Evolutionary conservation across 1,284 basidiomycete species (phyloP).

Genomic region (Schizophyllum amplum): DNA sequence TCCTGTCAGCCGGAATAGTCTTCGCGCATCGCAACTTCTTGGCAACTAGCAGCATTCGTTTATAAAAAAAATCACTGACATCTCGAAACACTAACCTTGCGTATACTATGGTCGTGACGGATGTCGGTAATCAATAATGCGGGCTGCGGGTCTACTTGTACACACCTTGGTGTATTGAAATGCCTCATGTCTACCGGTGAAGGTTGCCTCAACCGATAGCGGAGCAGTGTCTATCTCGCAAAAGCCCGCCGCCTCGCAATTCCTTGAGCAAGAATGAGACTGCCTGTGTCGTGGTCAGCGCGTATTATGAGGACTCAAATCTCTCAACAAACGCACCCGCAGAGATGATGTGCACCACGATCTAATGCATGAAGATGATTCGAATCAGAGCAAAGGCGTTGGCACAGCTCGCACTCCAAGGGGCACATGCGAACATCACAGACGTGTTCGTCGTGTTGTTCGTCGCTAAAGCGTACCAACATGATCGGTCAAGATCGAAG

Average conservation of each 20-base stretch:
- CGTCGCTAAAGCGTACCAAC: conserved; percentile 26
- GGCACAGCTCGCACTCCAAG: conserved; percentile 44
- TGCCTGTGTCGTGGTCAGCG: conserved; percentile 24
- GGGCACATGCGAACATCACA: conserved; percentile 47
- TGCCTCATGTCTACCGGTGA: conserved; percentile 39
- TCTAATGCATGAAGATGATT: conserved; percentile 48
- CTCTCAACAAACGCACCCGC: conserved; percentile 35
- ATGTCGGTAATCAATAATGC: conserved; percentile 12
- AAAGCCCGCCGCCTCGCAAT: conserved; percentile 38
- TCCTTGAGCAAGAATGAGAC: conserved; percentile 36
- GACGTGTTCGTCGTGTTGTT: conserved; percentile 35
- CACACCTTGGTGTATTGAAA: conserved; percentile 47
- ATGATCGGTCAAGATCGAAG: neutral
- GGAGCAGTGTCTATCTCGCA: conserved; percentile 52
- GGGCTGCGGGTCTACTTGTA: conserved; percentile 16
- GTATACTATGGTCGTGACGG: conserved; percentile 25
- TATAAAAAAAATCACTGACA: too few species aligned
- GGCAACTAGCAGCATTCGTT: conserved; percentile 23
- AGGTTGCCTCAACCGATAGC: conserved; percentile 49
- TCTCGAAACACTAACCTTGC: conserved; percentile 23
- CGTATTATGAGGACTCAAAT: neutral
- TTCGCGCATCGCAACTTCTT: conserved; percentile 42
- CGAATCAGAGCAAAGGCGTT: conserved; percentile 35
- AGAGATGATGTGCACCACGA: conserved; percentile 36
- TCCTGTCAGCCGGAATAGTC: conserved; percentile 33